Base-by-base conservation (phyloP, 2,329 filamentous ascomycete genomes). In the Cordyceps tenuipes region DNA sequence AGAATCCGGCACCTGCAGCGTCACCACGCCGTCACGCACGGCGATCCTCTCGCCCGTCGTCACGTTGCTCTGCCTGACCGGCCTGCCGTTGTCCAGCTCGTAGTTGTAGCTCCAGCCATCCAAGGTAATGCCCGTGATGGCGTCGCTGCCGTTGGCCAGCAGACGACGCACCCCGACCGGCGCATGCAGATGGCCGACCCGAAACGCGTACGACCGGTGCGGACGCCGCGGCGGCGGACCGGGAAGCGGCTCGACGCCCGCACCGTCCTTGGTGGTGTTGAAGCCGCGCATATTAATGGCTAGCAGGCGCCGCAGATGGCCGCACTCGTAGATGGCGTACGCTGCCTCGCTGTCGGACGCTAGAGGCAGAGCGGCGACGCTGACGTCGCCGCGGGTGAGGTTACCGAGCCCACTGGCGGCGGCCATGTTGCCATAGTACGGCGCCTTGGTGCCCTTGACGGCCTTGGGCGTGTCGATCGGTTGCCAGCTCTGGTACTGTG, bases 61-160 rank as follows among this genome's bases (percentile, higher is more conserved):
- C 15, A 84, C 76, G 66, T 87, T 86, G 0, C 62, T 60, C 69
- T 86, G 64, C 60, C 76, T 68, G 39, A 84, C 80, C 2, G 83
- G 81, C 67, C 68, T 71, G 0, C 83, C 84, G 4, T 73, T 64
- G 12, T 79, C 75, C 54, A 86, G 70, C 68, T 87, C 83, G 61
- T 79, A 79, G 65, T 86, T 82, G 64, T 84, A 88, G 63, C 81
- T 86, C 67, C 73, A 77, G 1, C 83, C 84, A 68, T 86, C 82
- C 72, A 79, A 87, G 0, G 82, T 81, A 48, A 86, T 79, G 0
- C 83, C 84, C 0, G 79, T 80, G 23, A 85, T 78, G 9, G 84
- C 83, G 70, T 87, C 82, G 63, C 82, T 86, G 0, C 85, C 84
- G 68, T 85, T 86, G 2, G 85, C 84, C 53, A 74, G 67, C 36